phyloP scores from a whole-genome alignment of 2,329 filamentous ascomycete genomes.

The Scytalidium sp. region DNA sequence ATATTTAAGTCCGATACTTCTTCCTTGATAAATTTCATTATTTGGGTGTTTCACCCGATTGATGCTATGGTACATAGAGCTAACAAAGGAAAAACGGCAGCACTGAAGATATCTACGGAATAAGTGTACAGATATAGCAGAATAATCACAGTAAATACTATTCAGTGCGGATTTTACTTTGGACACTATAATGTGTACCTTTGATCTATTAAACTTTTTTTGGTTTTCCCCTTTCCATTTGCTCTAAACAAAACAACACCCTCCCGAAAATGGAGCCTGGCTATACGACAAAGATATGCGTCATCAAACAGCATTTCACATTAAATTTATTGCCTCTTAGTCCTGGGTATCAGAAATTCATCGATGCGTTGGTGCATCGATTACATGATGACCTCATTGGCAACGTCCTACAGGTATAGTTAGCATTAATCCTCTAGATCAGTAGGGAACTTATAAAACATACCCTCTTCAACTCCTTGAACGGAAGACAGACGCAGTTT shows the following conservation, averaged over 20 bases:
- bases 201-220: not conserved
- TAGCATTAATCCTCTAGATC: constrained; percentile 20
- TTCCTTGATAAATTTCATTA: no score
- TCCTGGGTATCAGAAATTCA: not conserved
- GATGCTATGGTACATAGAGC: no score
- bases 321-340: not conserved
- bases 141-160: no score
- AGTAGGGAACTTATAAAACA: constrained; percentile 33
- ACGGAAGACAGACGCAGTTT: constrained; percentile 96
- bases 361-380: not conserved
- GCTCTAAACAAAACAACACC: not conserved
- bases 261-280: not conserved
- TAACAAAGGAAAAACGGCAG: no score
- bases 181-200: not conserved
- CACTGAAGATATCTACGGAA: no score
- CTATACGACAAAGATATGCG: not conserved
- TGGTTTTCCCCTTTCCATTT: not conserved
- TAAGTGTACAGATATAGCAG: no score
- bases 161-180: not conserved
- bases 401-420: constrained; percentile 64
- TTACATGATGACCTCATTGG: constrained; percentile 92
- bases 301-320: not conserved
- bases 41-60: no score
- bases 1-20: no score
- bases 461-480: constrained; percentile 96